These are phyloP conservation scores for Scedosporium aurantiacum DNA, from an alignment of 2,329 filamentous ascomycete genomes.

Conservation along the genomic window DNA sequence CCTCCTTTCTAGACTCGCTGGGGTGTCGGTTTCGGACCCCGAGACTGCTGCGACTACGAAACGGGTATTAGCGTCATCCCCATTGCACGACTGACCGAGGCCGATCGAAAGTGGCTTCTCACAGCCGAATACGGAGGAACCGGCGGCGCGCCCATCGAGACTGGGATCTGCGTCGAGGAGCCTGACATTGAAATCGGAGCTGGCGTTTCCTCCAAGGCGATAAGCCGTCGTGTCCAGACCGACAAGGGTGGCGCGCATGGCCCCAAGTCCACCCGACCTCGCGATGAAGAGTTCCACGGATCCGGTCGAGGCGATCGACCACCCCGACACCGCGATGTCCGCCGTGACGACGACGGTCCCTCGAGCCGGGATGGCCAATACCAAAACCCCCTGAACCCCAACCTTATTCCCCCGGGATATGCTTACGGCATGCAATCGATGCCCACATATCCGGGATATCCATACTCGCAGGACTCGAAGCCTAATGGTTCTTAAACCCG, in stretches of 20 bases:
- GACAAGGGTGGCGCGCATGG: constrained; percentile 55
- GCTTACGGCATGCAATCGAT: constrained; percentile 4
- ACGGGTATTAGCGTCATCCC: constrained; percentile 90
- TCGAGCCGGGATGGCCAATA: neutral
- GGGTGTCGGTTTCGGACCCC: constrained; percentile 93
- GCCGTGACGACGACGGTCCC: neutral
- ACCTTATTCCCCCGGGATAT: constrained; percentile 5
- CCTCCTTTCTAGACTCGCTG: constrained; percentile 60
- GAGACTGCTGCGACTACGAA: constrained; percentile 93
- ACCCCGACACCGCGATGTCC: neutral
- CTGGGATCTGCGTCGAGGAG: constrained; percentile 85
- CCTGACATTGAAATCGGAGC: constrained; percentile 98
- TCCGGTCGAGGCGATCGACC: neutral
- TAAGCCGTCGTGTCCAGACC: constrained; percentile 58
- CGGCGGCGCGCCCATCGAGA: constrained; percentile 68
- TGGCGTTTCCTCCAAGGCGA: constrained; percentile 88
- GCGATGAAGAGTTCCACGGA: neutral
- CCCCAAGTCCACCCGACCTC: constrained; percentile 46
- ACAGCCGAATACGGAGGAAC: constrained; percentile 90
- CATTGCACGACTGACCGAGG: constrained; percentile 84
- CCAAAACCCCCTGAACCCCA: constrained; percentile 6
- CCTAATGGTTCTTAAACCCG: neutral
- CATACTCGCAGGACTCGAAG: constrained; percentile 3
- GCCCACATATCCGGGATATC: constrained; percentile 4
- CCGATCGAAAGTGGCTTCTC: constrained; percentile 94